Evolutionary conservation across 805 yeast genomes (phyloP), one percentile per base, ranked within the genome.

Genomic region (Kockiozyma suomiensis): DNA sequence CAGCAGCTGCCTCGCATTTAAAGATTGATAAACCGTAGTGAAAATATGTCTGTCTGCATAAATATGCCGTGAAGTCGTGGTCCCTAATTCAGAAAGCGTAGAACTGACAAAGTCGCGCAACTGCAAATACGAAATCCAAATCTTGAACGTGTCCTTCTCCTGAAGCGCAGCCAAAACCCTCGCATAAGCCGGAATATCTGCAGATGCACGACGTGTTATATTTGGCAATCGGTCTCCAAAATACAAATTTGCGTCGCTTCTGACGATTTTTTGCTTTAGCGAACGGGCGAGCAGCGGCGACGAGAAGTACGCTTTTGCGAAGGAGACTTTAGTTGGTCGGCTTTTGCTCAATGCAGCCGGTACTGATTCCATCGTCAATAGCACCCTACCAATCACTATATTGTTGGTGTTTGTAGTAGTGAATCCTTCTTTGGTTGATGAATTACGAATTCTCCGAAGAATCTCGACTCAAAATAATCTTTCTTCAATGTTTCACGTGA

Each of bases 61-160:
- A 50, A 28, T 10, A 38, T 41, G 30, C 54, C 28, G 47, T n/a
- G 41, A 32, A 6, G 12, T 17, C 28, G 30, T 37, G 21, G 30
- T 25, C 15, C 55, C 50, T 3, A 6, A 35, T 21, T 6, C 8
- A 5, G 42, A 25, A 19, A 47, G 15, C 5, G 41, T 13, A 4
- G 19, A 21, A 21, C 49, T 17, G 26, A 45, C 57, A 38, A 40
- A 43, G 23, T 56, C 49, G 8, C 58, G 37, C 28, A 60, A 17
- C 28, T 49, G 50, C 13, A 52, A 48, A 40, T 60, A 60, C 28
- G 61, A 21, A 25, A 30, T 19, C 64, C 64, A 60, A 4, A 51
- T 47, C 25, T 40, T 50, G 21, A 41, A 53, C 7, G 58, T 28
- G 41, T 60, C 64, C 4, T 47, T 33, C 8, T 26, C 48, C 25